Evolutionary conservation across 495 filamentous ascomycete species (phyloP), one percentile per base, ranked within the genome.

Genomic region (Xylaria curta): DNA sequence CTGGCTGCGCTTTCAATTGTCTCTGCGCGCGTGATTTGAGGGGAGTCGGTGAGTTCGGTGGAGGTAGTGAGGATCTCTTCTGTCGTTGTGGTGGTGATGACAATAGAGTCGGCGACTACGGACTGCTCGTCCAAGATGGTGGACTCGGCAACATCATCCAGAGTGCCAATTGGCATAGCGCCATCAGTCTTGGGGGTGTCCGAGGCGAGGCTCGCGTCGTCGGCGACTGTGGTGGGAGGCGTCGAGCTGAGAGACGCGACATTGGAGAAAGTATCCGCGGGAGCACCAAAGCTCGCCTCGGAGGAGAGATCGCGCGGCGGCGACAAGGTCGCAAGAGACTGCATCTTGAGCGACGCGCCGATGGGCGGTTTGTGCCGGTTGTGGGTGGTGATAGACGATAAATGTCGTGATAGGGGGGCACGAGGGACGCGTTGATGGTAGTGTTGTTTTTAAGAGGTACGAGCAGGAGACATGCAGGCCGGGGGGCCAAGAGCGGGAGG

Each of bases 231-330:
- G 12, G 84, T 86, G 1, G 84, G 84, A 1, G 85, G 85, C 8
- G 85, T 86, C 24, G 84, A 85, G 71, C 75, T 83, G n/a, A 82
- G 64, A n/a, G 84, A 85, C 73, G 81, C 80, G 72, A 75, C 68
- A 63, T 82, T 78, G 10, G 84, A 85, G 60, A 81, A 82, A 13
- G 76, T 76, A 38, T 85, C 82, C 36, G 80, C 75, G 12, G 79
- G 72, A 4, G 81, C 76, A 68, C 63, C 76, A 44, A 75, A 66
- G 62, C 77, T 79, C 13, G 73, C 67, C 74, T 79, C 77, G 2
- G 77, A 79, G 9, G 77, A 76, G 26, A 72, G 60, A n/a, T 76
- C 77, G 73, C 77, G 77, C 72, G 77, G 63, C 51, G 76, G 73
- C 47, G 74, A 76, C 71, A 76, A 59, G 62, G 75, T 40, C 58